Conservation (phyloP, 345 rosid species). For the Arabidopsis thaliana region DNA sequence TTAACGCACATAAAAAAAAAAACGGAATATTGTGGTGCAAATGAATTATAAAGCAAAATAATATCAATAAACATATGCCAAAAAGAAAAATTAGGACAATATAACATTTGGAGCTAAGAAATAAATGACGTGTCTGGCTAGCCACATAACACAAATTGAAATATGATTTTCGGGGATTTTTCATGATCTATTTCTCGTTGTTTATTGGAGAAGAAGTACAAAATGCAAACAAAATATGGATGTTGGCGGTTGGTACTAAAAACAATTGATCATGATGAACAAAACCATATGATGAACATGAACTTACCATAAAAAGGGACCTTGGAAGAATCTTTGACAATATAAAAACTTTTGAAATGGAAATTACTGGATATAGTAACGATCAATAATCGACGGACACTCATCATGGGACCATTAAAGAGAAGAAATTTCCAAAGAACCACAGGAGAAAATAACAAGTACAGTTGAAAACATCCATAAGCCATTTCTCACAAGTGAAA, state of each 20-base stretch:
- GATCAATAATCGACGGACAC: slow-evolving; percentile 8
- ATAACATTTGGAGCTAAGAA: too few relatives aligned
- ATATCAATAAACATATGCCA: too few relatives aligned
- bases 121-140: too few relatives aligned
- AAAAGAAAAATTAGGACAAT: too few relatives aligned
- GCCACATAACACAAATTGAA: neutral
- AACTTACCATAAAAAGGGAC: neutral
- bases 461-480: neutral
- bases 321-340: slow-evolving; percentile 24
- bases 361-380: slow-evolving; percentile 18
- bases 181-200: neutral
- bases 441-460: slow-evolving; percentile 8
- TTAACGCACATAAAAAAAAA: too few relatives aligned
- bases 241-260: neutral
- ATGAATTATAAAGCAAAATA: too few relatives aligned
- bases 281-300: neutral
- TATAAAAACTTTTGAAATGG: neutral
- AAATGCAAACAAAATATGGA: slow-evolving; percentile 11
- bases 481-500: slow-evolving; percentile 15
- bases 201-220: neutral
- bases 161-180: neutral
- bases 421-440: slow-evolving; percentile 8
- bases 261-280: neutral
- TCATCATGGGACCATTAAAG: slow-evolving; percentile 10
- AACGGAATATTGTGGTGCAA: too few relatives aligned